Percentiles rank a stretch among this genome's conserved stretches.
These are phyloP conservation scores for Neofusicoccum sp. DNA, from an alignment of 2,329 filamentous ascomycete species.

Conservation along the genomic window DNA sequence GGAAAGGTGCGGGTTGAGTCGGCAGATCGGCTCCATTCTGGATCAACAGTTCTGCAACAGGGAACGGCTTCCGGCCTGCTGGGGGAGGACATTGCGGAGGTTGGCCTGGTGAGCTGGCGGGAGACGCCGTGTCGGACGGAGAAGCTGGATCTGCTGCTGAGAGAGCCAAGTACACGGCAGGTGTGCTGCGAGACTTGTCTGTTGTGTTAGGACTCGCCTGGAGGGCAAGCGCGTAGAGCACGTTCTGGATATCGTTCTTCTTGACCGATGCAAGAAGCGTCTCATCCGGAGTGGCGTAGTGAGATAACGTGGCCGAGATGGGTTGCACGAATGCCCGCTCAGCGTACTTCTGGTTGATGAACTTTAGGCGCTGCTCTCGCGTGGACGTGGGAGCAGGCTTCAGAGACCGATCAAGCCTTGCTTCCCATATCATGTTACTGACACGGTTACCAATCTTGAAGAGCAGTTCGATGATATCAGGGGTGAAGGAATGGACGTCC, in stretches of 20 bases:
- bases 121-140: slow-evolving; percentile 56
- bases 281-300: slow-evolving; percentile 80
- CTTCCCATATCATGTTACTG: slow-evolving; percentile 97
- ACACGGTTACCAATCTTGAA: slow-evolving; percentile 90
- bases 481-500: slow-evolving; percentile 94
- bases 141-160: slow-evolving; percentile 89
- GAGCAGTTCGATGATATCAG: slow-evolving; percentile 93
- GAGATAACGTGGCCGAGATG: slow-evolving; percentile 72
- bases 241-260: slow-evolving; percentile 91
- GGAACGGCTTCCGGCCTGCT: slow-evolving; percentile 64
- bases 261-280: slow-evolving; percentile 91
- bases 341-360: slow-evolving; percentile 94
- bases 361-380: slow-evolving; percentile 87
- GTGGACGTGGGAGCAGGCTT: slow-evolving; percentile 80
- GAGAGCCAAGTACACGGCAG: slow-evolving; percentile 86
- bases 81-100: slow-evolving; percentile 44
- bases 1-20: slow-evolving; percentile 72
- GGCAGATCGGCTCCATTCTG: slow-evolving; percentile 95
- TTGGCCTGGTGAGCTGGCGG: slow-evolving; percentile 48
- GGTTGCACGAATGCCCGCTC: slow-evolving; percentile 80
- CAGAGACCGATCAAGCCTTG: slow-evolving; percentile 69
- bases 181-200: slow-evolving; percentile 85
- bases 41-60: slow-evolving; percentile 85
- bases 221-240: slow-evolving; percentile 86
- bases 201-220: slow-evolving; percentile 83